Evolutionary conservation across 805 yeast species (phyloP), one percentile per base, ranked within the genome.

Genomic region (Torulaspora franciscae): DNA sequence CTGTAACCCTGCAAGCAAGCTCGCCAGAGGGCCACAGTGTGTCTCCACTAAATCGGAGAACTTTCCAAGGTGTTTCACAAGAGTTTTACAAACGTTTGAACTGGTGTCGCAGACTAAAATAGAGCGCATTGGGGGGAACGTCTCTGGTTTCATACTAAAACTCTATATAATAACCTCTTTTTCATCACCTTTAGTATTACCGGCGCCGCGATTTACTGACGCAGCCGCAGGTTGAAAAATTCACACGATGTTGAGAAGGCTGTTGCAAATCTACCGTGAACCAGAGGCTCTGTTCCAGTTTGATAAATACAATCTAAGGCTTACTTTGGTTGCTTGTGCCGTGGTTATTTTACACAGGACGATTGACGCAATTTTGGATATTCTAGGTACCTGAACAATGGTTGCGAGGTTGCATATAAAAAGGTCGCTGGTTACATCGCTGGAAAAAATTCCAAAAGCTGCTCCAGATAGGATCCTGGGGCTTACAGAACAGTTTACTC

Each of bases 391-490:
- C 15, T 44, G 28, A 34, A 14, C 6, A 15, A 22, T 28, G 33
- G 39, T 2, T 17, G 24, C 30, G 36, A 42, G 35, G 32, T 32
- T 11, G 7, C 14, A 23, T 29, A 32, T 23, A 25, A 28, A 28
- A 22, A 43, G 41, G 35, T 40, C 10, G 30, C 42, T 47, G 23
- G 34, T 43, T 5, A 41, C 48, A 11, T 36, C 40, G 14, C 26
- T 57, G 7, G 30, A 27, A 13, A 38, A 41, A 17, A 73, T 75
- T 26, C 71, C 70, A 28, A 68, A 64, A 54, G 87, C 86, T 6
- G 93, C 95, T 38, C 88, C 95, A 13, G 97, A 89, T 67, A 87
- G 89, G 56, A 88, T 89, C 60, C 67, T 83, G 52, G 88, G 96
- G 29, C 76, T 88, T 55, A 77, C 87, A 36, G 89, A 82, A 59